A percentile compares a stretch with the other conserved stretches of the same genome.
phyloP scores from a whole-genome alignment of 441 rosid genomes.

The Corymbia calophylla region DNA sequence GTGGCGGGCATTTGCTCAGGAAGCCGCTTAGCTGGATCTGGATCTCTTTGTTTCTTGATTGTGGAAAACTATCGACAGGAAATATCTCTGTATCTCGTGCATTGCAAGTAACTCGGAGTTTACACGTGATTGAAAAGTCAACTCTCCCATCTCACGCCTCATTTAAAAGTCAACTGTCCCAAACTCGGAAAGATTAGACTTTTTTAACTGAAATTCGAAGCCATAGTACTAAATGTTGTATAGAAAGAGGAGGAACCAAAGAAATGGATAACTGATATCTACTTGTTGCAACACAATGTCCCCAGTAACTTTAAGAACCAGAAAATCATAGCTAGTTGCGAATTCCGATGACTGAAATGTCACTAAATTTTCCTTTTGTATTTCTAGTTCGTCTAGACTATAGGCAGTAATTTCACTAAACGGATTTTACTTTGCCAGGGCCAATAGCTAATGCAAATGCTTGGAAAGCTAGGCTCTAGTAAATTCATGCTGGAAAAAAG shows the following conservation, averaged over 20 bases:
- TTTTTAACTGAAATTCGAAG: background rate
- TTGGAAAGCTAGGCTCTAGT: background rate
- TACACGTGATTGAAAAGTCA: background rate
- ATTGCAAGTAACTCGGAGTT: background rate
- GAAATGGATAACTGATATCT: background rate
- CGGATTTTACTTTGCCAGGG: background rate
- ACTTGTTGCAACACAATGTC: background rate
- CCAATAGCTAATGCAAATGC: background rate
- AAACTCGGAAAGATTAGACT: background rate
- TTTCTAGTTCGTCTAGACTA: background rate
- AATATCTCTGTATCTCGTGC: background rate
- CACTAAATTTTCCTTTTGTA: background rate
- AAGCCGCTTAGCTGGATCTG: background rate
- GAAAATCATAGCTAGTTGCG: background rate
- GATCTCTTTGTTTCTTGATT: background rate
- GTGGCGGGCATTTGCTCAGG: background rate
- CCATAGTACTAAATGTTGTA: background rate
- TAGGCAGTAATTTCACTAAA: background rate
- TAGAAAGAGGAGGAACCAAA: background rate
- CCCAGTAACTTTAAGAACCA: background rate
- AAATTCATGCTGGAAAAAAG: background rate
- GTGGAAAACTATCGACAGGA: background rate
- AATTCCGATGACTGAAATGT: background rate
- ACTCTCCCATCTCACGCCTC: background rate
- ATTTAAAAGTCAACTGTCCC: background rate